Evolutionary conservation across 2,329 filamentous ascomycete genomes (phyloP).

Genomic region (Gliomastix tumulicola): DNA sequence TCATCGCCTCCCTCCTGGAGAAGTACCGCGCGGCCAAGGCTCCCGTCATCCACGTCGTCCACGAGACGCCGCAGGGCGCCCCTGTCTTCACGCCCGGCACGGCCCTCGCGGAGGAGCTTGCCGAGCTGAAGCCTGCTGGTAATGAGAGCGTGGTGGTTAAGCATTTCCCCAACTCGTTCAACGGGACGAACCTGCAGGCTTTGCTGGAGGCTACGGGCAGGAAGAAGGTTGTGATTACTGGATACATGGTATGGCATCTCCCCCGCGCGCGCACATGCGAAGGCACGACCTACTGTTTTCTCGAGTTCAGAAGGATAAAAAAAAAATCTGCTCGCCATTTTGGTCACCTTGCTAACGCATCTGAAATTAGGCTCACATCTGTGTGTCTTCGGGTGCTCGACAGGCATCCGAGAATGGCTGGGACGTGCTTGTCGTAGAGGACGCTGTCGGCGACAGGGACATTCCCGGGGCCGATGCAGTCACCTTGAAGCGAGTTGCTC

Average conservation of each 20-base stretch:
- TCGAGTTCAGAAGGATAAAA: no score
- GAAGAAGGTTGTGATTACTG: constrained; percentile 55
- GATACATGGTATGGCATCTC: constrained; percentile 54
- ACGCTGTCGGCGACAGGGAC: constrained; percentile 59
- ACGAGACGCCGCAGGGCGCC: constrained; percentile 50
- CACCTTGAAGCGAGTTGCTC: constrained; percentile 39
- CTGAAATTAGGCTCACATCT: constrained; percentile 51
- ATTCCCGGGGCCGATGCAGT: constrained; percentile 54
- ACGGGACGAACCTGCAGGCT: constrained; percentile 50
- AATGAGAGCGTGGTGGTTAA: constrained; percentile 54
- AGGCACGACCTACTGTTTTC: no score
- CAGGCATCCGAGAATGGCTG: constrained; percentile 54
- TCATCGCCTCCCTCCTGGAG: neutral
- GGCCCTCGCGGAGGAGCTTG: constrained; percentile 51
- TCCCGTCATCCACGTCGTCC: constrained; percentile 34
- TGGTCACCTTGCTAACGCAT: no score
- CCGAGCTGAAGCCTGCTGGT: constrained; percentile 45
- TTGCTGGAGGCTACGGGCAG: constrained; percentile 36
- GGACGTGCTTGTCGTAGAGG: constrained; percentile 54
- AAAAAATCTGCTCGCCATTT: no score
- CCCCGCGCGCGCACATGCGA: no score
- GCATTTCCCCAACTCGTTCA: constrained; percentile 51
- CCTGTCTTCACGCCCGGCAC: constrained; percentile 61
- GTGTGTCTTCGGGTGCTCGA: constrained; percentile 56
- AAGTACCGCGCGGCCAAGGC: constrained; percentile 3